phyloP scores from a whole-genome alignment of 345 rosid species.

The Brassica carinata region DNA sequence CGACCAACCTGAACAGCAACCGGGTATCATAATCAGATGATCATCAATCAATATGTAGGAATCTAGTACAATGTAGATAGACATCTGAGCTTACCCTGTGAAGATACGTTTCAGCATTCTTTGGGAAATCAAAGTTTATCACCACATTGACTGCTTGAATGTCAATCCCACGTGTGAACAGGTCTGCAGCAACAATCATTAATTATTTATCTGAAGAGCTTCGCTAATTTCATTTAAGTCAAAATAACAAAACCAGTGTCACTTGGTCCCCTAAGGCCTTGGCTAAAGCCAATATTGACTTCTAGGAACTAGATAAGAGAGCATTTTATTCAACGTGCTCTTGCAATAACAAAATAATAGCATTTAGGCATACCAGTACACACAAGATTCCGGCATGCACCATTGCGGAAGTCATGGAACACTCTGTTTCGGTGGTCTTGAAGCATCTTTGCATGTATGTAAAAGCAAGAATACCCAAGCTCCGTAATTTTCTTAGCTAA shows the following conservation, averaged over 20 bases:
- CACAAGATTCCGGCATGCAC: constrained; percentile 1
- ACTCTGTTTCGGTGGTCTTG: neutral
- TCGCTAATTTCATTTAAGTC: neutral
- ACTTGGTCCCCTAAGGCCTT: neutral
- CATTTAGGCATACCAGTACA: constrained; percentile 48
- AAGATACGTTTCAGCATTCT: constrained; percentile 83
- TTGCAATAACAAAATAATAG: constrained; percentile 3
- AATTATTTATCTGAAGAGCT: neutral
- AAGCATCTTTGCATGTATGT: neutral
- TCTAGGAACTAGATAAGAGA: neutral
- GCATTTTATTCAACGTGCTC: neutral
- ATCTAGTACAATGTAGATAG: constrained; percentile 1
- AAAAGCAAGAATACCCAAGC: neutral
- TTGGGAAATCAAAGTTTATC: constrained; percentile 44
- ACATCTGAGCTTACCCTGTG: constrained; percentile 69
- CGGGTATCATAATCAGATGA: neutral
- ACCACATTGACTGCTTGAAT: neutral
- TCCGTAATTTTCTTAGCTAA: neutral
- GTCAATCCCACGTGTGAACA: neutral
- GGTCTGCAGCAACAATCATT: constrained; percentile 8
- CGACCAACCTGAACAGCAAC: constrained; percentile 70
- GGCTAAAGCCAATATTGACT: neutral
- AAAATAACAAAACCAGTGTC: neutral
- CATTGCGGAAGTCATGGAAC: constrained; percentile 1
- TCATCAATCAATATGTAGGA: constrained; percentile 1